phyloP scores from a whole-genome alignment of 2,329 filamentous ascomycete species.

The Colletotrichum musicola region DNA sequence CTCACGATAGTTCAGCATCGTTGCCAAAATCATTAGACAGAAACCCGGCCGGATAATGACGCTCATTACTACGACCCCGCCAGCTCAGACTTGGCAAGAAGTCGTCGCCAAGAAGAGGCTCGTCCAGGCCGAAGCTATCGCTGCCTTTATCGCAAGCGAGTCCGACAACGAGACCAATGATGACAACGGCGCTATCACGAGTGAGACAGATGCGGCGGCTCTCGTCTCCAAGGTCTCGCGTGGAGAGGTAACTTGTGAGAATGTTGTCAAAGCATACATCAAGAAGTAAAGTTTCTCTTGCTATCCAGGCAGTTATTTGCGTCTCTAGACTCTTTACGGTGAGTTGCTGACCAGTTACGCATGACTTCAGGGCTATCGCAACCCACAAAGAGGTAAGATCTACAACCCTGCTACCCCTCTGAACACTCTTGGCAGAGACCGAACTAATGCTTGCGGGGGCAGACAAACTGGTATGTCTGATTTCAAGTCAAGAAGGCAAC shows the following conservation, averaged over 20 bases:
- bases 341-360: neutral
- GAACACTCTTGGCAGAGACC: no score
- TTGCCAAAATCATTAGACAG: neutral
- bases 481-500: no score
- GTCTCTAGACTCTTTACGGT: neutral
- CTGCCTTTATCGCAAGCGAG: neutral
- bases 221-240: constrained; percentile 2
- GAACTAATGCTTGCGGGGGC: neutral
- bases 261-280: constrained; percentile 15
- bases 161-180: neutral
- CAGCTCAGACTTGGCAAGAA: neutral
- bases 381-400: neutral
- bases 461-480: neutral
- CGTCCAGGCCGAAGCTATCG: neutral
- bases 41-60: neutral
- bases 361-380: neutral
- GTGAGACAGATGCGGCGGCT: neutral
- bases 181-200: neutral
- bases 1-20: neutral
- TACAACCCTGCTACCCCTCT: no score
- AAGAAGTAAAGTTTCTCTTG: neutral
- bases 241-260: neutral
- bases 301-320: neutral
- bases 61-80: neutral
- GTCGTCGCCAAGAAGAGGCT: constrained; percentile 12